These are phyloP conservation scores for Candida ascalaphidarum DNA, from an alignment of 805 yeast genomes.

Conservation along the genomic window DNA sequence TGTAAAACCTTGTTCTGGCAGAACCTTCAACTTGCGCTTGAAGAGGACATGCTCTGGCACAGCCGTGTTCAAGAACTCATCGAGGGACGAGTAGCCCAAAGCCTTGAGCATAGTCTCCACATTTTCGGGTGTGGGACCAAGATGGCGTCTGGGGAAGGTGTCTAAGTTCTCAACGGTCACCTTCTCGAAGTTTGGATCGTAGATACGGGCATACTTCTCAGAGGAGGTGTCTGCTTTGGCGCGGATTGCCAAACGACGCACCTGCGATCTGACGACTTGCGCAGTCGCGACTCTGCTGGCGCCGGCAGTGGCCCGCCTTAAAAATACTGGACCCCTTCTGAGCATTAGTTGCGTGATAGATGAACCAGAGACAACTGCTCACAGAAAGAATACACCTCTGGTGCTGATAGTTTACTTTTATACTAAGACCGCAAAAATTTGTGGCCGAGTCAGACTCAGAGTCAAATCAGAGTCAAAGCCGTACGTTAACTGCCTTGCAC, in stretches of 20 bases:
- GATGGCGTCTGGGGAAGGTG: slow-evolving; percentile 82
- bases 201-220: slow-evolving; percentile 39
- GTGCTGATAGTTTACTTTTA: too few relatives aligned
- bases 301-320: too few relatives aligned
- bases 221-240: slow-evolving; percentile 47
- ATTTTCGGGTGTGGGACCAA: slow-evolving; percentile 69
- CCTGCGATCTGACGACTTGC: background rate
- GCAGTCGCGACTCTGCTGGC: background rate
- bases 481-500: too few relatives aligned
- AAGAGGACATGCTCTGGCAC: slow-evolving; percentile 72
- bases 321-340: too few relatives aligned
- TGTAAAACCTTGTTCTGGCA: slow-evolving; percentile 67
- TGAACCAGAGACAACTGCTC: too few relatives aligned
- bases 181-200: slow-evolving; percentile 26
- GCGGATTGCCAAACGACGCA: too few relatives aligned
- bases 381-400: too few relatives aligned
- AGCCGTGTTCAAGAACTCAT: slow-evolving; percentile 60
- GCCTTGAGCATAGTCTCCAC: slow-evolving; percentile 56
- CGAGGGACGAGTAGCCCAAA: slow-evolving; percentile 60
- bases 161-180: slow-evolving; percentile 42
- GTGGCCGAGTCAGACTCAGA: too few relatives aligned
- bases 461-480: too few relatives aligned
- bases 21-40: slow-evolving; percentile 56
- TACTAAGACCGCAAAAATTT: too few relatives aligned
- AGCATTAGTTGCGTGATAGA: too few relatives aligned